Base-by-base conservation (phyloP, 768 basidiomycete species). In the Saitozyma podzolica region DNA sequence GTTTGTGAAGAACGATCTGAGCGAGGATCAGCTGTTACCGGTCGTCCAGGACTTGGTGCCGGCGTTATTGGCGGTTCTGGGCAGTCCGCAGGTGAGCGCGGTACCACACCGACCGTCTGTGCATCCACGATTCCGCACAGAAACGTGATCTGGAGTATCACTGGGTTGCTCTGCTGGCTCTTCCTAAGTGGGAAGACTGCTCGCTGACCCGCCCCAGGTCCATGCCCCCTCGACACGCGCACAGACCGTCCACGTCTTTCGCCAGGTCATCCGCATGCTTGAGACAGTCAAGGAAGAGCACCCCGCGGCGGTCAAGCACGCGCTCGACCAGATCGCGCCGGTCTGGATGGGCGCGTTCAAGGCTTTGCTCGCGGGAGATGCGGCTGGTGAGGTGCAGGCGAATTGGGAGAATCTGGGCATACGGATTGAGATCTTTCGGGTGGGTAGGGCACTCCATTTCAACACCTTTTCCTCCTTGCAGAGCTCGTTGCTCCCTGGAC, bases 281-380 rank as follows among this genome's bases (percentile, higher is more conserved):
- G 93, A 90, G 79, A 97, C 94, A 87, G 92, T 98, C 60, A 92
- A 93, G 76, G 92, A 92, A 42, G 89, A 92, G 67, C 89, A 93
- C 69, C 91, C 93, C 0, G 86, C 89, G 61, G 86, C 90, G 0
- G 90, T 91, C 43, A 89, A 89, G 72, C 88, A 90, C 67, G 92
- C 92, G 0, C 85, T 86, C 41, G 86, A 85, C 29, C 84, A 86
- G 50, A 86, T 97, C 48, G 85, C 95, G 7, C 91, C 94, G 0
- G 83, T 87, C 14, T 99, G 96, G 96, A 80, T 97, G n/a, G 88
- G 89, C 43, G 90, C 91, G 0, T 92, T 97, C 83, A 86, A 86
- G 65, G 85, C 87, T 14, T 82, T 97, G 13, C 82, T 97, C 20
- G 83, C 81, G 55, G 78, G 85, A 19, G 86, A 91, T 74, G 85